These are phyloP conservation scores for Calocera cornea DNA, from an alignment of 768 basidiomycete species.

Conservation along the genomic window DNA sequence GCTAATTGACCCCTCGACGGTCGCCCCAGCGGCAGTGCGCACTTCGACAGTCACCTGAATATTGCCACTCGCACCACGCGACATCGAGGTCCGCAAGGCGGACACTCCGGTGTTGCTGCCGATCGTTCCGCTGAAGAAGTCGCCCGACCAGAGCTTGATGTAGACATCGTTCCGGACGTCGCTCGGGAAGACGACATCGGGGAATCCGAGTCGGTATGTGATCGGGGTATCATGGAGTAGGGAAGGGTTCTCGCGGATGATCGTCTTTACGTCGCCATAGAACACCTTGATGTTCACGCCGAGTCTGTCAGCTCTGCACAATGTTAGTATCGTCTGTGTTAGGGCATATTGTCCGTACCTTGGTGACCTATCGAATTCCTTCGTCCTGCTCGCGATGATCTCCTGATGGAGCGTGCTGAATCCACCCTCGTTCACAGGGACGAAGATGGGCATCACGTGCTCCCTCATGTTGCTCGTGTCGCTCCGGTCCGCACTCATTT, in stretches of 20 bases:
- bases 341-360: slow-evolving; percentile 37
- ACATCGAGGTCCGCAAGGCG: slow-evolving; percentile 24
- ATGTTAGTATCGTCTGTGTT: slow-evolving; percentile 5
- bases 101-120: slow-evolving; percentile 27
- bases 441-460: slow-evolving; percentile 75
- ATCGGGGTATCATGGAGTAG: slow-evolving; percentile 68
- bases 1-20: slow-evolving; percentile 58
- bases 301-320: slow-evolving; percentile 64
- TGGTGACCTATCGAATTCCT: slow-evolving; percentile 70
- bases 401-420: slow-evolving; percentile 95
- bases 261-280: slow-evolving; percentile 60
- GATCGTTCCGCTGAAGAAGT: slow-evolving; percentile 43
- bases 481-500: slow-evolving; percentile 48
- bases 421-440: slow-evolving; percentile 64
- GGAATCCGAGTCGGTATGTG: slow-evolving; percentile 80
- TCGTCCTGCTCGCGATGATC: slow-evolving; percentile 64
- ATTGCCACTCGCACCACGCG: slow-evolving; percentile 45
- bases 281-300: slow-evolving; percentile 77
- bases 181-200: slow-evolving; percentile 90
- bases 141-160: slow-evolving; percentile 89
- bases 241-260: slow-evolving; percentile 73
- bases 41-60: slow-evolving; percentile 90
- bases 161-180: slow-evolving; percentile 90
- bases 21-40: slow-evolving; percentile 51
- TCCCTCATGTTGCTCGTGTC: slow-evolving; percentile 58